Percentiles rank a stretch among this genome's conserved stretches.
Conservation (phyloP, 1,284 basidiomycete species). For the Puccinia hordei region DNA sequence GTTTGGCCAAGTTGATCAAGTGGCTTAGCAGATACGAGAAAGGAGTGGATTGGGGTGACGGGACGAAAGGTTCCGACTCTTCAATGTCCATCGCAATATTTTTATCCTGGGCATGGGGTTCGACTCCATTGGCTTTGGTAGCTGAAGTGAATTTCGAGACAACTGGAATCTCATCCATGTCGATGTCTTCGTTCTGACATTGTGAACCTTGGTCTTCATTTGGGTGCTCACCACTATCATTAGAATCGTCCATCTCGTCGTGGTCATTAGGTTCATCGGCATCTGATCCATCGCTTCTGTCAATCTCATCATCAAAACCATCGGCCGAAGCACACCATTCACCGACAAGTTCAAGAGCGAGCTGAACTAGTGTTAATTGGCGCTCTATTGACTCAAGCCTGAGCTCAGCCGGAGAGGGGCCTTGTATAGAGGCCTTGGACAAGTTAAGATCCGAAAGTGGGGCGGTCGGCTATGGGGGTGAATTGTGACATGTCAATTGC, state of each 20-base stretch:
- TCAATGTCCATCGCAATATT: slow-evolving; percentile 6
- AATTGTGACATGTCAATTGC: not conserved
- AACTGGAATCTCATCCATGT: slow-evolving; percentile 26
- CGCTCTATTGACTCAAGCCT: slow-evolving; percentile 37
- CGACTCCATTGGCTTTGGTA: not conserved
- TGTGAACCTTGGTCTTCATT: slow-evolving; percentile 6
- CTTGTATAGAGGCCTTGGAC: slow-evolving; percentile 46
- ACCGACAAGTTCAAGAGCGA: slow-evolving; percentile 42
- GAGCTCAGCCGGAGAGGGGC: slow-evolving; percentile 35
- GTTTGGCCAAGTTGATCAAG: slow-evolving; percentile 16
- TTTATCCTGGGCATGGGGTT: slow-evolving; percentile 17
- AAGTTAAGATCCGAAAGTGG: slow-evolving; percentile 34
- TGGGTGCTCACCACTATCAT: not conserved
- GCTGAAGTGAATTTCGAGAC: not conserved
- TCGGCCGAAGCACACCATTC: slow-evolving; percentile 48
- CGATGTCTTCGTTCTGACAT: slow-evolving; percentile 30
- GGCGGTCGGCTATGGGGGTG: slow-evolving; percentile 10
- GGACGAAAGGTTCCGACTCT: not conserved
- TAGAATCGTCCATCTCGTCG: not conserved
- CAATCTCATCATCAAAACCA: slow-evolving; percentile 33
- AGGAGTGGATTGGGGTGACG: not conserved
- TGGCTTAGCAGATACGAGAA: slow-evolving; percentile 14
- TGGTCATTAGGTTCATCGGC: not conserved
- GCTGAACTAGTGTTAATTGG: slow-evolving; percentile 24
- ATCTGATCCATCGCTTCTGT: not conserved